A percentile compares a stretch with the other conserved stretches of the same genome.
phyloP scores from a whole-genome alignment of 495 filamentous ascomycete genomes.

The Pseudoneurospora amorphoporcata region DNA sequence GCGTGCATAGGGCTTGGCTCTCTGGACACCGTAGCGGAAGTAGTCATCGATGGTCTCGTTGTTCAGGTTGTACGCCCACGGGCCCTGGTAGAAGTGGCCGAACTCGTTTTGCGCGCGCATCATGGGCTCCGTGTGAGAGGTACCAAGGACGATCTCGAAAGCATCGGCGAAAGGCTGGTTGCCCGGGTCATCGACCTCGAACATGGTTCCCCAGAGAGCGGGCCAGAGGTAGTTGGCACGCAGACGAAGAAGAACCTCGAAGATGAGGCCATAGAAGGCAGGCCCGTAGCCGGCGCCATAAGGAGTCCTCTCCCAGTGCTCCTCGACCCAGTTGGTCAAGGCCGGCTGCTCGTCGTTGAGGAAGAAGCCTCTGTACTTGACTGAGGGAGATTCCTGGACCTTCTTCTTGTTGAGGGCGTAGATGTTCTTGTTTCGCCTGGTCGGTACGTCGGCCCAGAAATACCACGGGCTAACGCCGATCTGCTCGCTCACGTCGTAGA shows the following conservation, averaged over 20 bases:
- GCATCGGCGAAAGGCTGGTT: constrained; percentile 61
- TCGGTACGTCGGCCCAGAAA: constrained; percentile 62
- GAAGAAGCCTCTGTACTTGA: constrained; percentile 72
- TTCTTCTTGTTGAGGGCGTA: constrained; percentile 44
- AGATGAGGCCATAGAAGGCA: constrained; percentile 58
- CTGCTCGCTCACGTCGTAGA: constrained; percentile 66
- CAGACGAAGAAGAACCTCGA: constrained; percentile 59
- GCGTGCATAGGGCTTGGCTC: constrained; percentile 54
- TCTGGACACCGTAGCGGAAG: constrained; percentile 54
- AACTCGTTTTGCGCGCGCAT: constrained; percentile 64
- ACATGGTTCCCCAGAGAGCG: constrained; percentile 59
- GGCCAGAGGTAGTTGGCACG: constrained; percentile 72
- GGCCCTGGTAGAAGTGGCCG: constrained; percentile 42
- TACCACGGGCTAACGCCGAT: constrained; percentile 73
- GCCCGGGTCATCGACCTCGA: constrained; percentile 56
- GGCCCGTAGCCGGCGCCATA: constrained; percentile 52
- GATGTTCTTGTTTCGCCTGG: constrained; percentile 42
- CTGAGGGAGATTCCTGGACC: constrained; percentile 49
- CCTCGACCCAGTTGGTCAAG: constrained; percentile 57
- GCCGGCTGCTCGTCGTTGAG: constrained; percentile 70
- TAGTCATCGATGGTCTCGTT: constrained; percentile 54
- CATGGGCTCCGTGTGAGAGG: constrained; percentile 67
- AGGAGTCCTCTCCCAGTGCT: constrained; percentile 27
- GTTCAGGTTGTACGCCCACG: constrained; percentile 61
- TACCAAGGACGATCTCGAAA: constrained; percentile 62